These are phyloP conservation scores for Vigna unguiculata DNA, from an alignment of 306 rosid genomes.

Conservation along the genomic window DNA sequence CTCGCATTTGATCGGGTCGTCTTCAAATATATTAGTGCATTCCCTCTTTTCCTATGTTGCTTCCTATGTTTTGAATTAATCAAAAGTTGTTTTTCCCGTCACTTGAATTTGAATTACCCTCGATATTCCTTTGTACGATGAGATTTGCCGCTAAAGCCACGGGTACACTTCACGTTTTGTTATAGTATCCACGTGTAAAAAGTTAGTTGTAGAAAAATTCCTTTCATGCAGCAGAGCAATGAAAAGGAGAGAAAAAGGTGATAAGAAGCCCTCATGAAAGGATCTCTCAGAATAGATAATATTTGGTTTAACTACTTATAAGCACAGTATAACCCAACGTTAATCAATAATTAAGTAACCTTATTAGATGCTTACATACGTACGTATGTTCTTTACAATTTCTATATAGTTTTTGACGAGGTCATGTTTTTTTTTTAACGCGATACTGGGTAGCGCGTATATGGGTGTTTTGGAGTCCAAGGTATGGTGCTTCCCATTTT, in stretches of 20 bases:
- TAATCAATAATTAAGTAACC: not conserved
- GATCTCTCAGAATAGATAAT: too few relatives aligned
- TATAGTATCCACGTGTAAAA: not conserved
- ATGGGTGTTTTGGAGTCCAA: constrained; percentile 31
- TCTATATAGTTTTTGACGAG: not conserved
- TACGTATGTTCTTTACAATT: not conserved
- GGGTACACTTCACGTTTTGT: not conserved
- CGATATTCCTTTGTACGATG: not conserved
- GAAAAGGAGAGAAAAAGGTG: not conserved
- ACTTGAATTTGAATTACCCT: constrained; percentile 8
- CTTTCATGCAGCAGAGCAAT: not conserved
- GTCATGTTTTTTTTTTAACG: constrained; percentile 11
- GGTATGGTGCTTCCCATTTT: not conserved
- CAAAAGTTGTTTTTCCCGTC: constrained; percentile 5
- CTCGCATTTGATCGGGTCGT: not conserved
- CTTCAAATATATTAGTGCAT: not conserved
- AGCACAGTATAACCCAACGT: not conserved
- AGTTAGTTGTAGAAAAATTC: not conserved
- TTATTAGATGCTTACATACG: not conserved
- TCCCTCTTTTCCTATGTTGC: constrained; percentile 17
- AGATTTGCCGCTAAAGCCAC: not conserved
- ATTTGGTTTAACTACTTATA: too few relatives aligned
- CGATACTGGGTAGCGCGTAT: constrained; percentile 2
- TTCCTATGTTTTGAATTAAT: constrained; percentile 18
- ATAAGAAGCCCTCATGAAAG: too few relatives aligned